A percentile compares a stretch with the other conserved stretches of the same genome.
Evolutionary conservation across 2,329 filamentous ascomycete genomes (phyloP).

Genomic region (Boeremia lycopersici): DNA sequence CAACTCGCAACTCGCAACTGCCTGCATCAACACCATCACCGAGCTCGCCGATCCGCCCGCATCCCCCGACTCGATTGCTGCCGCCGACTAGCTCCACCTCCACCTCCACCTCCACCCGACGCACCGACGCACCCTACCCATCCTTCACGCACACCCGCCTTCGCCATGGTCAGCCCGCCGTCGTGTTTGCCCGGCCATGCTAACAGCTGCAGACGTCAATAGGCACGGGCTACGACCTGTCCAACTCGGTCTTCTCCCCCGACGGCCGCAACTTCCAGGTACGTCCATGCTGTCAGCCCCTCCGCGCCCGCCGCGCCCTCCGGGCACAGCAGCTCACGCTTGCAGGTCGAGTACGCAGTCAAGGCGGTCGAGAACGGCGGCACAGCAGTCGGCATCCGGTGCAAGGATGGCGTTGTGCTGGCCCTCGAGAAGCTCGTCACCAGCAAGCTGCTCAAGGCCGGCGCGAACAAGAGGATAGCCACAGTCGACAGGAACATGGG

Average conservation of each 20-base stretch:
- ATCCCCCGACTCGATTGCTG: not conserved
- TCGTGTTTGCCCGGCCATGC: slow-evolving; percentile 16
- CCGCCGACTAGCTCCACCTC: not conserved
- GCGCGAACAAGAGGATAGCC: slow-evolving; percentile 96
- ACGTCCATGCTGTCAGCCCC: slow-evolving; percentile 16
- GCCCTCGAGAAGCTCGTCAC: slow-evolving; percentile 95
- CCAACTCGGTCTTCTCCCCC: slow-evolving; percentile 99
- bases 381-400: slow-evolving; percentile 93
- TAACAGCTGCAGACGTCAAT: slow-evolving; percentile 80
- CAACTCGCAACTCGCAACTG: slow-evolving; percentile 41
- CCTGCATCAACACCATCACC: slow-evolving; percentile 35
- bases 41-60: slow-evolving; percentile 9
- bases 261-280: slow-evolving; percentile 99
- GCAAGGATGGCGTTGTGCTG: slow-evolving; percentile 95
- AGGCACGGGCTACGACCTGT: slow-evolving; percentile 98
- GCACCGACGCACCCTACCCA: not conserved
- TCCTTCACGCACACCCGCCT: not conserved
- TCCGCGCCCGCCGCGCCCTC: too few species aligned
- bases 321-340: slow-evolving; percentile 15
- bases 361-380: slow-evolving; percentile 99
- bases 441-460: slow-evolving; percentile 93
- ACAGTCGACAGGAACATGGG: slow-evolving; percentile 93
- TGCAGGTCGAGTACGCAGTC: slow-evolving; percentile 86
- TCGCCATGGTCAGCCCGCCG: slow-evolving; percentile 39
- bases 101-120: not conserved